phyloP scores from a whole-genome alignment of 2,329 filamentous ascomycete genomes.

The Xylaria sp. region DNA sequence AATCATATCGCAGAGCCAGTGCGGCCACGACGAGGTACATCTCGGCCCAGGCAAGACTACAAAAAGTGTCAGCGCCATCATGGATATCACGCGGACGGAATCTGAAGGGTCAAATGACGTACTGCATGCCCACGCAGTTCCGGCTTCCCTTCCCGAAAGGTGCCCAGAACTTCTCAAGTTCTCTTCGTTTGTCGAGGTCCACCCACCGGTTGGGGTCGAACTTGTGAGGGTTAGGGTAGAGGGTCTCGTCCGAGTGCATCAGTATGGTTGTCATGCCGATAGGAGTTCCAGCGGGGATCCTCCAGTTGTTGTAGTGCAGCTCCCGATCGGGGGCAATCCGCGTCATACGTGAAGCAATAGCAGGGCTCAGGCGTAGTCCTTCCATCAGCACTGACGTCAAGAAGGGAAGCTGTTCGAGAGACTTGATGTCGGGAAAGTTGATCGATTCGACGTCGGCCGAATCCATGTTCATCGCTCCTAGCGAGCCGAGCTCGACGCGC shows the following conservation, averaged over 20 bases:
- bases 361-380: slow-evolving; percentile 17
- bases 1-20: too few relatives aligned
- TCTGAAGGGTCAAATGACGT: neutral
- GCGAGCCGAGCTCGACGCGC: too few relatives aligned
- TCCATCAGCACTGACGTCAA: slow-evolving; percentile 1
- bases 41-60: slow-evolving; percentile 11
- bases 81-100: too few relatives aligned
- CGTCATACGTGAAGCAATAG: neutral
- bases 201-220: slow-evolving; percentile 47
- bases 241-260: slow-evolving; percentile 41
- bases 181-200: slow-evolving; percentile 4
- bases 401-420: slow-evolving; percentile 4
- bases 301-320: slow-evolving; percentile 39
- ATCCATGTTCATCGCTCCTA: too few relatives aligned
- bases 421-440: too few relatives aligned
- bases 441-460: too few relatives aligned
- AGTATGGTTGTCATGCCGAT: slow-evolving; percentile 45
- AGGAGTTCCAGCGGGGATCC: slow-evolving; percentile 44
- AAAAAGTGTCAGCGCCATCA: neutral
- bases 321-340: slow-evolving; percentile 52
- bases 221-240: slow-evolving; percentile 37
- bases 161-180: neutral
- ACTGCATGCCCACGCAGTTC: slow-evolving; percentile 18
- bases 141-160: slow-evolving; percentile 10
- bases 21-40: too few relatives aligned